phyloP scores from a whole-genome alignment of 805 yeast genomes.

The Ogataea trehalophila region DNA sequence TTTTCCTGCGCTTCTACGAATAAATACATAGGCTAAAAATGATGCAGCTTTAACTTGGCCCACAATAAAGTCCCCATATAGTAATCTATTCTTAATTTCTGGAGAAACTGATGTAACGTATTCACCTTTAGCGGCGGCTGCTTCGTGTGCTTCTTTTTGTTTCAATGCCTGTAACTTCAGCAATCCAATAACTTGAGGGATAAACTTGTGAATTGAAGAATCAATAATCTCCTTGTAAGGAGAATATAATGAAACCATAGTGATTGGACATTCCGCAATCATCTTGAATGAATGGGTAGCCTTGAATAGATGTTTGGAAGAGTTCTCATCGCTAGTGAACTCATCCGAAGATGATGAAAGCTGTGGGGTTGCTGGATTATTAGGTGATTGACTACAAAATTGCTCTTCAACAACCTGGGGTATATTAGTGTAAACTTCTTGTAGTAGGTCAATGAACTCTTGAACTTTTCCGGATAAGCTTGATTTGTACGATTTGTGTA shows the following conservation, averaged over 20 bases:
- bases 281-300: conserved; percentile 86
- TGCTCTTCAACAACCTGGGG: conserved; percentile 68
- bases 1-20: conserved; percentile 74
- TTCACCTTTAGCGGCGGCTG: conserved; percentile 51
- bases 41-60: conserved; percentile 97
- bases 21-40: conserved; percentile 84
- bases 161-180: conserved; percentile 76
- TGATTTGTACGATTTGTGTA: conserved; percentile 80
- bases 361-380: conserved; percentile 3
- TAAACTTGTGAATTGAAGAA: conserved; percentile 65
- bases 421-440: conserved; percentile 73
- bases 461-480: conserved; percentile 65
- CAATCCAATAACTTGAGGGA: conserved; percentile 76
- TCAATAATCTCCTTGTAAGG: conserved; percentile 75
- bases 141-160: conserved; percentile 62
- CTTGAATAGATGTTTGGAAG: conserved; percentile 49
- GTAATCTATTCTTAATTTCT: conserved; percentile 65
- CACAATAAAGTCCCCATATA: conserved; percentile 81
- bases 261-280: conserved; percentile 93
- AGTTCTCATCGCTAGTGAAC: conserved; percentile 36
- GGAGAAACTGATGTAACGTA: conserved; percentile 70
- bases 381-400: conserved; percentile 37
- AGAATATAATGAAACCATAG: conserved; percentile 88
- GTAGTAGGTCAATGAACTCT: conserved; percentile 72
- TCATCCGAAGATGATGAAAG: conserved; percentile 35